Evolutionary conservation across 129 eudicot genomes (phyloP).

Genomic region (Ambrosia artemisiifolia): DNA sequence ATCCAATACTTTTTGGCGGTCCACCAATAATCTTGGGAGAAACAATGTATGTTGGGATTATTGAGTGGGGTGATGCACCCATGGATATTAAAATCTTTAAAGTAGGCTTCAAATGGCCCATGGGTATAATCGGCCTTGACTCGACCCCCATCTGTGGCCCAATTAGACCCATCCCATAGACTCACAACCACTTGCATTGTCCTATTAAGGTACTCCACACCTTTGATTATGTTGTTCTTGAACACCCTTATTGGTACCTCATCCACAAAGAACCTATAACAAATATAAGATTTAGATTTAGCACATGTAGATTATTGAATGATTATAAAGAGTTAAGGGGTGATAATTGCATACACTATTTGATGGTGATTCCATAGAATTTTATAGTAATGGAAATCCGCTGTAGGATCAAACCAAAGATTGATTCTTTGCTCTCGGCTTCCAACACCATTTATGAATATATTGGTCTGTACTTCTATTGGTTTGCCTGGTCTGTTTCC

Average conservation of each 20-base stretch:
- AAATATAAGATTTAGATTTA: not conserved
- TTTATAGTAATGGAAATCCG: conserved; percentile 47
- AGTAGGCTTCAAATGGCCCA: conserved; percentile 46
- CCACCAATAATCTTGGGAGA: conserved; percentile 51
- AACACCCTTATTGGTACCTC: conserved; percentile 58
- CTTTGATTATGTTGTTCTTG: conserved; percentile 53
- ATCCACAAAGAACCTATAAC: conserved; percentile 63
- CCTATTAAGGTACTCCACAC: conserved; percentile 49
- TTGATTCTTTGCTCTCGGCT: conserved; percentile 42
- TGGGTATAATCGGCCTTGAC: conserved; percentile 42
- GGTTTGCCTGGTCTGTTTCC: conserved; percentile 42
- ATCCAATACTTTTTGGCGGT: conserved; percentile 33
- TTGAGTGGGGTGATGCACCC: conserved; percentile 34
- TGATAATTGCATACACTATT: conserved; percentile 35
- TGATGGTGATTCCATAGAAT: conserved; percentile 57
- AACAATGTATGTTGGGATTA: conserved; percentile 16
- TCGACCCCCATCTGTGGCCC: conserved; percentile 67
- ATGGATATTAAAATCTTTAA: conserved; percentile 42
- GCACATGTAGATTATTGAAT: not conserved
- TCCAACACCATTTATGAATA: conserved; percentile 37
- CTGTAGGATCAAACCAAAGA: conserved; percentile 64
- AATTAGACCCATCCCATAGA: conserved; percentile 59
- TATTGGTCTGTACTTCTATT: conserved; percentile 40
- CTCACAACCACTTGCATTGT: conserved; percentile 58
- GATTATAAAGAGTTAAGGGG: not conserved